Evolutionary conservation across 2,329 filamentous ascomycete genomes (phyloP), one percentile per base, ranked within the genome.

Genomic region (Exophiala mesophila): DNA sequence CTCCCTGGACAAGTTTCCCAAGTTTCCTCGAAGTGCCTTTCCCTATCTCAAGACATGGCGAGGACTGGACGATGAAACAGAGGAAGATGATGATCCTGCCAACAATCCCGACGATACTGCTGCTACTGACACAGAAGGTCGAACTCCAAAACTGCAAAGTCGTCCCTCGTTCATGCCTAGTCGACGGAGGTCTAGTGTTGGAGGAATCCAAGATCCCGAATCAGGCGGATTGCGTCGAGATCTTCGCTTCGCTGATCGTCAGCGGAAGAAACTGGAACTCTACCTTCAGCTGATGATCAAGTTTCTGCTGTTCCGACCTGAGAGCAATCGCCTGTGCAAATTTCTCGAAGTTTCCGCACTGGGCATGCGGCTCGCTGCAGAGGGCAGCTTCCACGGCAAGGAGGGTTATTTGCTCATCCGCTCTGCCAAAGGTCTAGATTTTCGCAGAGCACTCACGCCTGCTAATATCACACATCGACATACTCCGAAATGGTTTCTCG

Each of bases 371-470:
- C 77, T 98, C 36, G 92, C 92, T 17, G 88, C 90, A 0, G 94
- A 98, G 64, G 89, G 88, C 19, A 94, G 89, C 56, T 97, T 96
- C 57, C 92, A 98, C 60, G 94, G 92, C 45, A 98, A 98, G 64
- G 94, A 98, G 65, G 94, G 92, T 12, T 89, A 85, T 60, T 72
- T 98, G 53, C 82, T 94, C 55, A 95, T 98, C 52, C 86, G 94
- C 57, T 94, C 88, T 4, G 83, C 85, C 12, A 94, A 94, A 60
- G 89, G 88, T 3, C 73, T 94, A 17, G 88, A 94, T 63, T 88
- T 90, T 58, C 78, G 88, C 48, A 83, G 83, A 53, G 83, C 89
- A 23, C 71, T 92, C 59, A 88, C 82, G 2, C 87, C 88, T 0
- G 74, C 78, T 38, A 82, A 88, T 56, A 36, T 55, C 23, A 45